phyloP scores from a whole-genome alignment of 2,329 filamentous ascomycete species.

The Hansfordia pulvinata region DNA sequence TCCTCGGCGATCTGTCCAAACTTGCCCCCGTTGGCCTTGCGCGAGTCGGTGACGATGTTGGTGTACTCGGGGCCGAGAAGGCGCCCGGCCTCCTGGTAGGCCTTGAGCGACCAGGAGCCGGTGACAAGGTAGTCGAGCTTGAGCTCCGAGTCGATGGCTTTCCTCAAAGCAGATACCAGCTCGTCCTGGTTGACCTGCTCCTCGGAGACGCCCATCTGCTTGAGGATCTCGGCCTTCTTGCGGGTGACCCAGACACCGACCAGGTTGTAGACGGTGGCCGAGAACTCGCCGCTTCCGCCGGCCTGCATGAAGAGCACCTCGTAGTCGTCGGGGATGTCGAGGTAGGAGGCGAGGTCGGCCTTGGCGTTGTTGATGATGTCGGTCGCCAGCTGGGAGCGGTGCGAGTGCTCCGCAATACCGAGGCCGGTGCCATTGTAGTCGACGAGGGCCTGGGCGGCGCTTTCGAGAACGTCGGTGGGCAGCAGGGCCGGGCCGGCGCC shows the following conservation, averaged over 20 bases:
- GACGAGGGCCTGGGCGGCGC: slow-evolving; percentile 61
- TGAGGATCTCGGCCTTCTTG: slow-evolving; percentile 44
- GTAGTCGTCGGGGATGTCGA: slow-evolving; percentile 77
- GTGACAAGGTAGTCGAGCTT: slow-evolving; percentile 85
- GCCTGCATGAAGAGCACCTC: slow-evolving; percentile 81
- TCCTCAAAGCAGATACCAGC: slow-evolving; percentile 43
- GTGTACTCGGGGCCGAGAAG: slow-evolving; percentile 67
- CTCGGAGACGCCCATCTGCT: slow-evolving; percentile 33
- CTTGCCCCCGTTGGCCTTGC: slow-evolving; percentile 58
- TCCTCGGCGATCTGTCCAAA: slow-evolving; percentile 75
- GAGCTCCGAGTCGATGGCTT: slow-evolving; percentile 54
- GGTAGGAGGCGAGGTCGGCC: slow-evolving; percentile 54
- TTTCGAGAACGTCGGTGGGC: slow-evolving; percentile 68
- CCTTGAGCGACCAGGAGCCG: slow-evolving; percentile 83
- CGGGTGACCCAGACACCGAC: slow-evolving; percentile 70
- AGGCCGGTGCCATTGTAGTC: slow-evolving; percentile 74
- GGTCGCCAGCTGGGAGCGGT: slow-evolving; percentile 67
- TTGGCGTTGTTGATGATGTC: slow-evolving; percentile 72
- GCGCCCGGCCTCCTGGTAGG: slow-evolving; percentile 67
- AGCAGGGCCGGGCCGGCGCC: slow-evolving; percentile 83
- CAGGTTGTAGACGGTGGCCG: slow-evolving; percentile 71
- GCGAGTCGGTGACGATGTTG: slow-evolving; percentile 62
- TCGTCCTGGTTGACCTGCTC: slow-evolving; percentile 38
- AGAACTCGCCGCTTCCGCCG: slow-evolving; percentile 78
- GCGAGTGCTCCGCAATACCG: slow-evolving; percentile 80